These are phyloP conservation scores for Helianthus tuberosus DNA, from an alignment of 129 eudicot species.

Conservation along the genomic window DNA sequence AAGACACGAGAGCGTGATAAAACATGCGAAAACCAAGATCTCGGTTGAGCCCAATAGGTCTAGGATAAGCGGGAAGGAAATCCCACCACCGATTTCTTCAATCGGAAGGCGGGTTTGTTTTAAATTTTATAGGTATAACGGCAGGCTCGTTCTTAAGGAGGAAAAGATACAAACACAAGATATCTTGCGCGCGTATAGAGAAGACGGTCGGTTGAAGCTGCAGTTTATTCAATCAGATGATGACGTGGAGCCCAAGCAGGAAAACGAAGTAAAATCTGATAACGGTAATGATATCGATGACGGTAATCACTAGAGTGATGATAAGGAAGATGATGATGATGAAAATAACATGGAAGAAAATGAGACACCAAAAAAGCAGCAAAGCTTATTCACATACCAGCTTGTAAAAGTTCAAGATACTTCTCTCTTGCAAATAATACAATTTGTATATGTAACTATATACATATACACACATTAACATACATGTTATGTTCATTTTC, in stretches of 20 bases:
- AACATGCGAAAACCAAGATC: constrained; percentile 20
- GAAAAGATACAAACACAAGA: constrained; percentile 65
- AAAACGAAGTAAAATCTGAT: constrained; percentile 27
- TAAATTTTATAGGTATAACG: constrained; percentile 63
- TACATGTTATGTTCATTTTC: constrained; percentile 1
- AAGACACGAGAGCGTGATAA: constrained; percentile 1
- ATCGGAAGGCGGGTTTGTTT: constrained; percentile 73
- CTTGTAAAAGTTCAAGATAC: constrained; percentile 19
- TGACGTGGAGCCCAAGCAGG: constrained; percentile 40
- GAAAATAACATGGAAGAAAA: constrained; percentile 28
- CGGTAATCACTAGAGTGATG: not conserved
- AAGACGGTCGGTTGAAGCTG: constrained; percentile 80
- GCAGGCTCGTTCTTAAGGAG: constrained; percentile 79
- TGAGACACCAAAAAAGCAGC: constrained; percentile 28
- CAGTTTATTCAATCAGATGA: constrained; percentile 65
- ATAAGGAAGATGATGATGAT: not conserved
- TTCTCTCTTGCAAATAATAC: constrained; percentile 18
- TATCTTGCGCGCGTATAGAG: constrained; percentile 64
- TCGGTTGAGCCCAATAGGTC: constrained; percentile 33
- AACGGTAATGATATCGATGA: constrained; percentile 10
- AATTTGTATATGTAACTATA: constrained; percentile 6
- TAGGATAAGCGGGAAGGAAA: constrained; percentile 37
- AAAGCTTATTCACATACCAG: constrained; percentile 24
- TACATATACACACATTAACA: not conserved
- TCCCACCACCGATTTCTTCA: constrained; percentile 91